Percentiles rank a stretch among this genome's conserved stretches.
phyloP scores from a whole-genome alignment of 2,329 filamentous ascomycete species.

The Arthrobotrys musiformis region DNA sequence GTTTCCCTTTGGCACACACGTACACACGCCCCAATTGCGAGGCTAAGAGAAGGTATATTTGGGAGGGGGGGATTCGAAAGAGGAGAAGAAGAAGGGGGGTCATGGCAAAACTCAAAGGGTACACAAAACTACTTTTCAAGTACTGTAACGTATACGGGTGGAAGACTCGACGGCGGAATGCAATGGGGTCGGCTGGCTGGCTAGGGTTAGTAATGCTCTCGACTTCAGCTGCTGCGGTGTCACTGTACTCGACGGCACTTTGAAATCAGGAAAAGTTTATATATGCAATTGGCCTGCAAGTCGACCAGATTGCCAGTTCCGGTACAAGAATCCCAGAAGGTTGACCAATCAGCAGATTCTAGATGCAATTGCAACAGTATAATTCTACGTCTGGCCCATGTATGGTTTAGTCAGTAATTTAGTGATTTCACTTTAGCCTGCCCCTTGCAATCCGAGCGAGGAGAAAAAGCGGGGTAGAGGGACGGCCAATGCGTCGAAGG shows the following conservation, averaged over 20 bases:
- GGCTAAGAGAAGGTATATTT: background rate
- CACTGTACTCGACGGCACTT: slow-evolving; percentile 24
- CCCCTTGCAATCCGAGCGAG: background rate
- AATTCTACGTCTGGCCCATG: slow-evolving; percentile 4
- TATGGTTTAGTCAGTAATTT: slow-evolving; percentile 18
- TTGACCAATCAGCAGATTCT: slow-evolving; percentile 33
- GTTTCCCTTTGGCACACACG: background rate
- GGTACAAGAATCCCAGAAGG: slow-evolving; percentile 18
- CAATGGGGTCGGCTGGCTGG: background rate
- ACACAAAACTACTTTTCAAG: slow-evolving; percentile 15
- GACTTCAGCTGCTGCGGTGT: background rate
- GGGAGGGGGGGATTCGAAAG: background rate
- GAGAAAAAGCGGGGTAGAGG: slow-evolving; percentile 51
- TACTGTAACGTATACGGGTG: slow-evolving; percentile 8
- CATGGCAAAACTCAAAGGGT: background rate
- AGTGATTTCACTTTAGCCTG: too few species aligned
- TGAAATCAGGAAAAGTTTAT: slow-evolving; percentile 29
- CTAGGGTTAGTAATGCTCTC: slow-evolving; percentile 11
- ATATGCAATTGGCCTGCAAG: slow-evolving; percentile 26
- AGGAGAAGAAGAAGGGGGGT: background rate
- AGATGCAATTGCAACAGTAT: slow-evolving; percentile 32
- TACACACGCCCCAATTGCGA: too few species aligned
- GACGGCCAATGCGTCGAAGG: background rate
- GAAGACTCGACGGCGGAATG: slow-evolving; percentile 11
- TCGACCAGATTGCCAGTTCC: slow-evolving; percentile 29